Conservation (phyloP, 2,329 filamentous ascomycete species). For the Xylariaceae sp. region DNA sequence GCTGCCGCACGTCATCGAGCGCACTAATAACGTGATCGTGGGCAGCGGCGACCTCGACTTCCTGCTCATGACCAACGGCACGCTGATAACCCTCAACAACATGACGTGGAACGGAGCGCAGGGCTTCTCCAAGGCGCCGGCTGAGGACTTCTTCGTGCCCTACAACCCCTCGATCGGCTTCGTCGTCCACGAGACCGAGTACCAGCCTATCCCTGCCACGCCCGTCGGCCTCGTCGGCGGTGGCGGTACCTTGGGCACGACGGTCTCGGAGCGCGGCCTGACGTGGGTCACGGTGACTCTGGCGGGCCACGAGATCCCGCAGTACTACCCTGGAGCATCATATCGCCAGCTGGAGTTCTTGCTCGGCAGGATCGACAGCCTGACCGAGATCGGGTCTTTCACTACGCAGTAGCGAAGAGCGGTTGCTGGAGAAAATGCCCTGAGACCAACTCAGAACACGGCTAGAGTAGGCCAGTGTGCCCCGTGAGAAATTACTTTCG, state of each 20-base stretch:
- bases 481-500: no score
- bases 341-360: conserved; percentile 71
- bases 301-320: conserved; percentile 59
- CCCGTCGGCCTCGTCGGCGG: conserved; percentile 42
- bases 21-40: conserved; percentile 63
- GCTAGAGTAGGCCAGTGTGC: no score
- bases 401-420: no score
- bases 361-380: conserved; percentile 54
- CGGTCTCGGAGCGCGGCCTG: conserved; percentile 65
- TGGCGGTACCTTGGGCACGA: conserved; percentile 57
- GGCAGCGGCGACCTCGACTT: conserved; percentile 64
- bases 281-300: conserved; percentile 59
- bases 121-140: conserved; percentile 57
- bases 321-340: conserved; percentile 59
- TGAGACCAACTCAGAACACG: no score
- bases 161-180: conserved; percentile 38
- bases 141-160: conserved; percentile 59
- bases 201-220: conserved; percentile 5
- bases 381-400: conserved; percentile 4
- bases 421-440: no score
- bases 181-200: conserved; percentile 9
- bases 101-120: conserved; percentile 69
- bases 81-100: conserved; percentile 65
- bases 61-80: conserved; percentile 59
- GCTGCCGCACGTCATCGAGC: conserved; percentile 64